Percentiles rank a stretch among this genome's conserved stretches.
Conservation (phyloP, 2,329 filamentous ascomycete species). For the Diaporthe amygdali region DNA sequence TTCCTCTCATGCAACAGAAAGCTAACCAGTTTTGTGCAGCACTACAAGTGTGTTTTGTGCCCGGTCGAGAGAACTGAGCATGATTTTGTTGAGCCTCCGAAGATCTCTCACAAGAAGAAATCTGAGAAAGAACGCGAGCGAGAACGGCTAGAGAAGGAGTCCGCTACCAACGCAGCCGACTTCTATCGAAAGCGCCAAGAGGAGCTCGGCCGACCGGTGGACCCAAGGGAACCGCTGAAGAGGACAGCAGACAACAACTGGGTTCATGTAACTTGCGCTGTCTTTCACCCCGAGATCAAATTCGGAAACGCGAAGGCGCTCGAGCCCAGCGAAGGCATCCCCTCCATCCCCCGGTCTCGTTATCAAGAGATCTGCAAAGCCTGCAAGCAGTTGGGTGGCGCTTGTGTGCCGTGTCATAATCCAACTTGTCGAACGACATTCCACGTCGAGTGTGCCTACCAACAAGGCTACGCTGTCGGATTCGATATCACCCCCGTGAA, state of each 20-base stretch:
- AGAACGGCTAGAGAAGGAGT: conserved; percentile 84
- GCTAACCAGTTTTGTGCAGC: conserved; percentile 47
- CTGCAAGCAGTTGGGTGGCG: conserved; percentile 77
- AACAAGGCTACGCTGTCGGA: conserved; percentile 81
- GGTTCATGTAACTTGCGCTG: conserved; percentile 92
- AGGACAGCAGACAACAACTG: conserved; percentile 96
- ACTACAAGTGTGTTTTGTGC: conserved; percentile 92
- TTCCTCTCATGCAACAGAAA: not conserved
- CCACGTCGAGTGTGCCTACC: conserved; percentile 90
- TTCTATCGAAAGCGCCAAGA: conserved; percentile 84
- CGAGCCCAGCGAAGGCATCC: conserved; percentile 88
- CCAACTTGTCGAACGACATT: conserved; percentile 69
- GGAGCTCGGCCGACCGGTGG: conserved; percentile 79
- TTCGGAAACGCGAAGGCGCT: conserved; percentile 86
- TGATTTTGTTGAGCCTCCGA: conserved; percentile 84
- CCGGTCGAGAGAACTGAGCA: conserved; percentile 81
- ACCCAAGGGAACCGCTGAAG: conserved; percentile 90
- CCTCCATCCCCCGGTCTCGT: conserved; percentile 73
- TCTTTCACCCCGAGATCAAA: conserved; percentile 91
- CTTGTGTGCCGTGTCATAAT: conserved; percentile 78
- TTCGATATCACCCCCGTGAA: conserved; percentile 93
- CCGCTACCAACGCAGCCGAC: conserved; percentile 79
- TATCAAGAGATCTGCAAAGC: conserved; percentile 83
- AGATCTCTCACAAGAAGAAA: conserved; percentile 82
- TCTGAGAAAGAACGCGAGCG: conserved; percentile 89